Base-by-base conservation (phyloP, 768 basidiomycete genomes). In the Gyrodon lividus region DNA sequence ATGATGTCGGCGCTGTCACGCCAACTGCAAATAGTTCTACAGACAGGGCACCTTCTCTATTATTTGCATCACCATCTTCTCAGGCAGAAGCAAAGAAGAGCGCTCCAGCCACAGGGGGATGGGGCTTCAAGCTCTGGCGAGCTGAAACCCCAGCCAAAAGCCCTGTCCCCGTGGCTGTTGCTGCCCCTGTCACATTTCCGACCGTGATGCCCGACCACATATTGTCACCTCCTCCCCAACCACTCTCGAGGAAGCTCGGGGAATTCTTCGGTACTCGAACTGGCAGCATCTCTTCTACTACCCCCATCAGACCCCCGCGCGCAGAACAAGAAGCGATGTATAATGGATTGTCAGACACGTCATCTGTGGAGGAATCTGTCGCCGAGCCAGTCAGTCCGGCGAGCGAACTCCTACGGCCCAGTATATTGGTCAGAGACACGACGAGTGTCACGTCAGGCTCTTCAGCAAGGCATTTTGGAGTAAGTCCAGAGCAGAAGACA, bases 51-150 rank as follows among this genome's bases (percentile, higher is more conserved):
- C 51, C 53, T 6, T 31, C 52, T 24, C 40, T 60, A 23, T 26
- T 47, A 38, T 17, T 51, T 46, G 47, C 48, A 55, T 37, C 46
- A 9, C 46, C 53, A 47, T 50, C 52, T 55, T 67, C 53, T 17
- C 67, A 67, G 46, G 60, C 39, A n/a, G 73, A 72, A 28, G 66
- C 69, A 38, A 70, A 56, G 70, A 72, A 50, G 48, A 59, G 20
- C 50, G 50, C 46, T 20, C 63, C 68, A 55, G 62, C 62, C 13
- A 50, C 65, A 43, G 71, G 73, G 16, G 75, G 80, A 30, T 87
- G 86, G 84, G 81, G 82, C 9, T 87, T 89, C 68, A 88, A 83
- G 61, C 71, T 89, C 42, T 89, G 86, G 86, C 76, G 76, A 55
- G 71, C 72, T 5, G 72, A 76, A 19, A 62, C 73, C 12, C 41